A percentile compares a stretch with the other conserved stretches of the same genome.
Evolutionary conservation across 176 grass and related monocot species (phyloP).

Genomic region (Carex pumila): DNA sequence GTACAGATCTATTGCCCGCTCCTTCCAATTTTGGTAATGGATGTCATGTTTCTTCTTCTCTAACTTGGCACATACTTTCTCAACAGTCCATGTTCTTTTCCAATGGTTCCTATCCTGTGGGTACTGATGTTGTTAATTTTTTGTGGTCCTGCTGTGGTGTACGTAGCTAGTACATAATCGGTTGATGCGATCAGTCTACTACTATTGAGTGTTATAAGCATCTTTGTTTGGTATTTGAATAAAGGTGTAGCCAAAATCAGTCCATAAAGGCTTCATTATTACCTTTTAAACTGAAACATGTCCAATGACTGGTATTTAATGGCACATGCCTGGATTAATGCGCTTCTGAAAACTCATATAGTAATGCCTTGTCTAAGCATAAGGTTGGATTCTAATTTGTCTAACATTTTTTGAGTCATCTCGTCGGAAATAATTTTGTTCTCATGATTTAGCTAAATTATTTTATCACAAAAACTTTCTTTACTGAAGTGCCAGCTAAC

Average conservation of each 20-base stretch:
- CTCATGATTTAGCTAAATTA: neutral
- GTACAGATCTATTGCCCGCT: neutral
- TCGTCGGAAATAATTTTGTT: neutral
- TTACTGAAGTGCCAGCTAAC: neutral
- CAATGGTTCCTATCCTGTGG: neutral
- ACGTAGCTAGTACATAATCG: neutral
- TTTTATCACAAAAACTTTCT: neutral
- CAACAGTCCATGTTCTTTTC: slow-evolving; percentile 11
- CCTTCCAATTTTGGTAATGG: neutral
- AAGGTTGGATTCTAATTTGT: neutral
- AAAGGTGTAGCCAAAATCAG: neutral
- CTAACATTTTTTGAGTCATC: neutral
- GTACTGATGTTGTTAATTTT: neutral
- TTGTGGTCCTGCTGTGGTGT: neutral
- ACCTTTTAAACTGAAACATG: neutral
- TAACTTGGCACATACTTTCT: neutral
- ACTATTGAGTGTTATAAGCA: neutral
- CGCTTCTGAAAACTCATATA: neutral
- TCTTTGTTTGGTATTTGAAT: neutral
- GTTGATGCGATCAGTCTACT: neutral
- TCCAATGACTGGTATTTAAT: neutral
- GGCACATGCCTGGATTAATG: neutral
- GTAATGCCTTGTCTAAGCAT: neutral
- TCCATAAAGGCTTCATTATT: neutral
- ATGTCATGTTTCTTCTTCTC: neutral